These are phyloP conservation scores for Monosporascus sp. DNA, from an alignment of 2,329 filamentous ascomycete species.

Conservation along the genomic window DNA sequence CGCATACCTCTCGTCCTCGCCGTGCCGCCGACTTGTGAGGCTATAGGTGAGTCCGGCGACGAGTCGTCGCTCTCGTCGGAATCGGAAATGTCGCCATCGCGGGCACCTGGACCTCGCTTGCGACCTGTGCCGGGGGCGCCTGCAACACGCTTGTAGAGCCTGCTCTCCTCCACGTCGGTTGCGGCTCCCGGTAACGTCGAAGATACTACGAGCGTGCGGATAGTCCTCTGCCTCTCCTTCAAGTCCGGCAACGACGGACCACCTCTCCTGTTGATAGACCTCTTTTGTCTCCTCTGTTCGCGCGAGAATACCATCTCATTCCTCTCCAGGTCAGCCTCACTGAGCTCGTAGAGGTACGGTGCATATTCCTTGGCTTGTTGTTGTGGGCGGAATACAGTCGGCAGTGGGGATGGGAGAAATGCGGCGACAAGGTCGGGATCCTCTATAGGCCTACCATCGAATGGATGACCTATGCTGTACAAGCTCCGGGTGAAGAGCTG, in stretches of 20 bases:
- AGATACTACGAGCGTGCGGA: slow-evolving; percentile 87
- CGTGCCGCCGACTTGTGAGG: slow-evolving; percentile 70
- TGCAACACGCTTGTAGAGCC: slow-evolving; percentile 75
- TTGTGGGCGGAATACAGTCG: slow-evolving; percentile 80
- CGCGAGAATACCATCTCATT: slow-evolving; percentile 90
- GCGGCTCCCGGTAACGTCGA: slow-evolving; percentile 88
- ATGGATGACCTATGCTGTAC: slow-evolving; percentile 89
- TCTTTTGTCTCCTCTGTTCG: slow-evolving; percentile 90
- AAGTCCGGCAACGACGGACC: slow-evolving; percentile 93
- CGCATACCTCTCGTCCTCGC: slow-evolving; percentile 84
- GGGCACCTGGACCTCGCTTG: slow-evolving; percentile 47
- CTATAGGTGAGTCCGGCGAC: slow-evolving; percentile 76
- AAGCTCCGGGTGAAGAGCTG: slow-evolving; percentile 92
- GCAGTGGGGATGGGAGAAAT: slow-evolving; percentile 80
- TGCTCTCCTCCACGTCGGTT: slow-evolving; percentile 72
- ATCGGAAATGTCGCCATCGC: slow-evolving; percentile 73
- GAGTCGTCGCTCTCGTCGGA: slow-evolving; percentile 92
- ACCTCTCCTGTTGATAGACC: slow-evolving; percentile 88
- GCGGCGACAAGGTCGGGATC: slow-evolving; percentile 83
- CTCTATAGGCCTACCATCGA: slow-evolving; percentile 89
- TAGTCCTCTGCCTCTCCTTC: slow-evolving; percentile 88
- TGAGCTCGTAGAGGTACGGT: slow-evolving; percentile 90
- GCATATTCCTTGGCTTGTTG: slow-evolving; percentile 92
- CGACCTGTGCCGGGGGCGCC: slow-evolving; percentile 48
- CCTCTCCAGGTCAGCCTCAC: slow-evolving; percentile 81